A percentile compares a stretch with the other conserved stretches of the same genome.
Evolutionary conservation across 2,329 filamentous ascomycete species (phyloP).

Genomic region (Exserohilum rostratum): DNA sequence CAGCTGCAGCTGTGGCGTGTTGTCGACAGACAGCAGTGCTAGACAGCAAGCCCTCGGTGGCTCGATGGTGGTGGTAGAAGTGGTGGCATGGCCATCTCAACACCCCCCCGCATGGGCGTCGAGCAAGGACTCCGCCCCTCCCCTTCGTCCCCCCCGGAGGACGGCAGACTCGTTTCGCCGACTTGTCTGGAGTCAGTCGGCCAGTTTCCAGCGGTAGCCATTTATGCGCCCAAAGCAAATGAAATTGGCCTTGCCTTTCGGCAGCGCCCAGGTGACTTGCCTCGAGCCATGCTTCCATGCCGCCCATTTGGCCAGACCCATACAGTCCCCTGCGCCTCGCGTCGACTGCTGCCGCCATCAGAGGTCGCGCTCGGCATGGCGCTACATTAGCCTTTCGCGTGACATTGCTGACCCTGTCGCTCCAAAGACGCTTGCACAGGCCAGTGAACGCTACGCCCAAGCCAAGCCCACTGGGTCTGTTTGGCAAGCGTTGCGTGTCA

Average conservation of each 20-base stretch:
- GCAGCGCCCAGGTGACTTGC: constrained; percentile 14
- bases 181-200: constrained; percentile 19
- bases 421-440: constrained; percentile 23
- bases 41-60: constrained; percentile 13
- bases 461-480: constrained; percentile 23
- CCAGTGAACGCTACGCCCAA: constrained; percentile 24
- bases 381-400: constrained; percentile 26
- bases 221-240: constrained; percentile 16
- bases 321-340: constrained; percentile 15
- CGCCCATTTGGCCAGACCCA: not conserved
- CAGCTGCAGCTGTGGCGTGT: too few relatives aligned
- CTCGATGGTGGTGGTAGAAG: constrained; percentile 22
- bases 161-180: constrained; percentile 36
- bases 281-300: constrained; percentile 1
- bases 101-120: constrained; percentile 20
- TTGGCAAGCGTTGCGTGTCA: constrained; percentile 36
- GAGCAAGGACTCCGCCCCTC: constrained; percentile 18
- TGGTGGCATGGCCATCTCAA: constrained; percentile 9
- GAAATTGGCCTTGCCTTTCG: constrained; percentile 11
- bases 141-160: constrained; percentile 24
- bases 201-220: constrained; percentile 4
- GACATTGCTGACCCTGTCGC: constrained; percentile 24
- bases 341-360: constrained; percentile 5
- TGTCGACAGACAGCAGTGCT: not conserved
- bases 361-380: constrained; percentile 16